Evolutionary conservation across 2,329 filamentous ascomycete genomes (phyloP).

Genomic region (Penicillium polonicum): DNA sequence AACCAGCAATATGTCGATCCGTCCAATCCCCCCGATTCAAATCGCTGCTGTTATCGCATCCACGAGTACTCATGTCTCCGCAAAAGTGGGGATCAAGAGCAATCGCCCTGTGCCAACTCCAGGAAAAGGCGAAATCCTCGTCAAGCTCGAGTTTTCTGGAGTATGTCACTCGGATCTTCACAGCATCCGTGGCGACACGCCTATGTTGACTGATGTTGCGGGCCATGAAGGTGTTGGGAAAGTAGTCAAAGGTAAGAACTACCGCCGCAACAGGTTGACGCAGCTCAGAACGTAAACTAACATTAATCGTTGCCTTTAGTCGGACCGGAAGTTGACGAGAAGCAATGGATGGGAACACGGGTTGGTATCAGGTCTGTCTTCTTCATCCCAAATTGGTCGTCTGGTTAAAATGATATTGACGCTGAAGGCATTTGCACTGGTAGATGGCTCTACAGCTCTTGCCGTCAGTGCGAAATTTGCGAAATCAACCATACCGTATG

Average conservation of each 20-base stretch:
- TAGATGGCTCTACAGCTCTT: constrained; percentile 42
- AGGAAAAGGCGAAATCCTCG: constrained; percentile 42
- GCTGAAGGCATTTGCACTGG: neutral
- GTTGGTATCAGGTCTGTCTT: constrained; percentile 34
- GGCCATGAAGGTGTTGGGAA: constrained; percentile 50
- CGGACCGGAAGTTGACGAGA: constrained; percentile 27
- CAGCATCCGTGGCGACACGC: constrained; percentile 45
- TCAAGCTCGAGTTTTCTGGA: constrained; percentile 50
- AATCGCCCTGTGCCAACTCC: constrained; percentile 39
- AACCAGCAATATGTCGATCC: constrained; percentile 17
- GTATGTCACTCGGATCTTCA: constrained; percentile 51
- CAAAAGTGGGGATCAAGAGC: constrained; percentile 26
- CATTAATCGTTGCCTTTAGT: constrained; percentile 16
- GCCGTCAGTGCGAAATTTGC: constrained; percentile 40
- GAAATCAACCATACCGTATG: constrained; percentile 40
- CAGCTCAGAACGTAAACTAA: neutral
- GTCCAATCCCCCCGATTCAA: constrained; percentile 28
- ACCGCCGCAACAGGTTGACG: neutral
- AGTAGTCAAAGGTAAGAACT: constrained; percentile 36
- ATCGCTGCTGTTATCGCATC: constrained; percentile 34
- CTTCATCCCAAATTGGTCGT: neutral
- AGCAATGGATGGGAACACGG: constrained; percentile 31
- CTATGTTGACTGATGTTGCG: constrained; percentile 47
- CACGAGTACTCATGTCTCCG: constrained; percentile 19
- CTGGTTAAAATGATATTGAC: neutral